Percentiles rank a stretch among this genome's conserved stretches.
Evolutionary conservation across 495 filamentous ascomycete species (phyloP).

Genomic region (Aspergillus coremiiformis): DNA sequence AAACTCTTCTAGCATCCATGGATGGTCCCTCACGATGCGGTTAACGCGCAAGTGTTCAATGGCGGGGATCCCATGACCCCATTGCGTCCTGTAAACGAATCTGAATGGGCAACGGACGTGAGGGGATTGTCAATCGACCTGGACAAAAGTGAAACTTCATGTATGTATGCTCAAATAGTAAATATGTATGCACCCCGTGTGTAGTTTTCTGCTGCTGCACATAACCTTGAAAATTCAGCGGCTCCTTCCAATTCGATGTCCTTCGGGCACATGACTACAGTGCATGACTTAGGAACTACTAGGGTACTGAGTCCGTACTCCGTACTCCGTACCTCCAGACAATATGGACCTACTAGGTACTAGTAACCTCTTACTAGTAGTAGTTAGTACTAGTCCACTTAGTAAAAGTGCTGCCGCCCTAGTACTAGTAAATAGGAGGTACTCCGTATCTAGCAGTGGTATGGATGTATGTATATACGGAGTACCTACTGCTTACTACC

Average conservation of each 20-base stretch:
- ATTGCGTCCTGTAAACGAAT: not conserved
- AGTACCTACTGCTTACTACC: no score
- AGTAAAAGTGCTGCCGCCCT: no score
- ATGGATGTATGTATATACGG: no score
- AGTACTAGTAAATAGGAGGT: no score
- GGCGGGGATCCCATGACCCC: not conserved
- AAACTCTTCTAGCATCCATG: no score
- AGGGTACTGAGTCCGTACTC: not conserved
- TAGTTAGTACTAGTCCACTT: no score
- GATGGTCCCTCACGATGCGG: not conserved
- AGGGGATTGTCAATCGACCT: not conserved
- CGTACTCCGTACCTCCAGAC: not conserved
- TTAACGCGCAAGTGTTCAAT: not conserved
- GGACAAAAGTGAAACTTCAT: not conserved
- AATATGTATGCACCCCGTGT: not conserved
- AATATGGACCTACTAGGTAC: no score
- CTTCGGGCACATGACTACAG: not conserved
- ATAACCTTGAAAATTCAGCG: not conserved
- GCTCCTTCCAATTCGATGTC: not conserved
- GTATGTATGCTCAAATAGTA: not conserved
- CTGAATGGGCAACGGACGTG: not conserved
- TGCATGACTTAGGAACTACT: not conserved
- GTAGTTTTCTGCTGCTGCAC: not conserved
- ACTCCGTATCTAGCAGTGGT: no score
- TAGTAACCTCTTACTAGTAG: no score